phyloP scores from a whole-genome alignment of 129 eudicot genomes.

The Chrysanthemum makinoi region DNA sequence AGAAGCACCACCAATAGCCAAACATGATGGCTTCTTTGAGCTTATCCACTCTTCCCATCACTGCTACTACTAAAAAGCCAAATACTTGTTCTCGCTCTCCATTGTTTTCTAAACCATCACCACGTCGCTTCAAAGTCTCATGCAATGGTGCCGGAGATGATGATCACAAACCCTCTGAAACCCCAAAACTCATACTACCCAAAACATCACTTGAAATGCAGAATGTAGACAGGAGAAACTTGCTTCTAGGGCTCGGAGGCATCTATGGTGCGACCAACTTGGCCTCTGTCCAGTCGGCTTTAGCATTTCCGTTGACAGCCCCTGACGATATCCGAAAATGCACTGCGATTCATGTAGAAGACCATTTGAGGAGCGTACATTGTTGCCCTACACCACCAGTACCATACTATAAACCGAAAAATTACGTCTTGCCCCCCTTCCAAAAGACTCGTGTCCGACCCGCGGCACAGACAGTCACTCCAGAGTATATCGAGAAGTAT shows the following conservation, averaged over 20 bases:
- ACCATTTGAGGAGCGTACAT: neutral
- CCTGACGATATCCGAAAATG: neutral
- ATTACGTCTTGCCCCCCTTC: neutral
- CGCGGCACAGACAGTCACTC: neutral
- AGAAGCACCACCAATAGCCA: too few relatives aligned
- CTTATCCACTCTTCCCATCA: slow-evolving; percentile 5
- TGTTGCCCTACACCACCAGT: neutral
- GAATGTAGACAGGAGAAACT: slow-evolving; percentile 13
- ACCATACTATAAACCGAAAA: neutral
- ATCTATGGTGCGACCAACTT: slow-evolving; percentile 13
- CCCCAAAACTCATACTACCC: neutral
- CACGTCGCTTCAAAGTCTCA: slow-evolving; percentile 2
- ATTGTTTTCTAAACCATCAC: neutral
- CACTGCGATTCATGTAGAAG: too few relatives aligned
- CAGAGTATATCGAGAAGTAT: neutral
- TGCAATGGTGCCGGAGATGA: neutral
- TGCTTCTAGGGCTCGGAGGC: slow-evolving; percentile 20
- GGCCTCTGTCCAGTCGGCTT: slow-evolving; percentile 5
- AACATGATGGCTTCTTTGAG: neutral
- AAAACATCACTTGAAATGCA: neutral
- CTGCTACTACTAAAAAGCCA: neutral
- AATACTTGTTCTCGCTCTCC: neutral
- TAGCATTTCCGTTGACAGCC: neutral
- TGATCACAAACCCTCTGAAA: neutral
- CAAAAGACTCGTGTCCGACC: neutral